Base-by-base conservation (phyloP, 2,329 filamentous ascomycete genomes). In the Onygenales sp. region DNA sequence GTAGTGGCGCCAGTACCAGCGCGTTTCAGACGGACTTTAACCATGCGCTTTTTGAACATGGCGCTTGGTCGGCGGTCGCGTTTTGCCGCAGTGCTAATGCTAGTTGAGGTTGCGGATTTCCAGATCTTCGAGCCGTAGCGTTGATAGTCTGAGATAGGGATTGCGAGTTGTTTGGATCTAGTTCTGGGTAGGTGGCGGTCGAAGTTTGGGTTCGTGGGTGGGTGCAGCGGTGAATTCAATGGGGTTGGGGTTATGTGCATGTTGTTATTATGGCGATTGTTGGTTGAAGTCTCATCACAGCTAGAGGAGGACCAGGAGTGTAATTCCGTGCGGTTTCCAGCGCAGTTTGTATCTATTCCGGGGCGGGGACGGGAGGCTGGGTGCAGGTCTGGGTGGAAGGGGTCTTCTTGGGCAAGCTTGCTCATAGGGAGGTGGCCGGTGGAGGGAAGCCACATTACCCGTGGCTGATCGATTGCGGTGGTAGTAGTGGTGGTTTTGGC, bases 111-210 rank as follows among this genome's bases (percentile, higher is more conserved):
- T 17, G 17, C 17, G 2, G 46, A 10, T 38, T 48, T 48, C 35
- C 46, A 48, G n/a, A 35, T 17, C 33, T 48, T 48, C 17, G 35
- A 35, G 0, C 46, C 46, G 33, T 48, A 48, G 35, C 46, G 46
- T 35, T 48, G 46, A 17, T 38, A 48, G 46, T 48, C 46, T 33
- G 46, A 48, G 46, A 39, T 48, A 14, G 35, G 46, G 35, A 48
- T 35, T 27, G 46, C 46, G 6, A 48, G 46, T 48, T 48, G 46
- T 39, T 38, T 36, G 35, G 46, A 38, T 48, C 35, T 36, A 17
- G 17, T 17, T 17, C 17, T 17, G 17, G 17, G 17, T 17, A 17
- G 17, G 11, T 17, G 46, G 4, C 35, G 46, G 35, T 38, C 46
- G 7, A 38, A 38, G 17, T n/a, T 11, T 38, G 33, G 14, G 17